Base-by-base conservation (phyloP, 2,329 filamentous ascomycete genomes). In the Aspergillus ustus region DNA sequence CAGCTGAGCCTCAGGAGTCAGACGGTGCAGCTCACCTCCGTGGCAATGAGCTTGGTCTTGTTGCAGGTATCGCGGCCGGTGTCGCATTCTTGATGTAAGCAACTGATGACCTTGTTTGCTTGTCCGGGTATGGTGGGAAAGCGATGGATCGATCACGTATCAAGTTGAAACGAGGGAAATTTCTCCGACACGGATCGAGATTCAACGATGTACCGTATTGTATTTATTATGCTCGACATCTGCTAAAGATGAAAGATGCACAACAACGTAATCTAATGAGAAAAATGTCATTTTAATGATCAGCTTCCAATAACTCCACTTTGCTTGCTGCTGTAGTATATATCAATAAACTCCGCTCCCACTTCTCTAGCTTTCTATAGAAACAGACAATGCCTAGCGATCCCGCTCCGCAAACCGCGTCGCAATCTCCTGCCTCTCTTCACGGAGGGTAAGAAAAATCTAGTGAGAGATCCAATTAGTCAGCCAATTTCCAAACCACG, bases 381-480 rank as follows among this genome's bases (percentile, higher is more conserved):
- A 52, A 52, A 19, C 15, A 28, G 4, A 8, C 46, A 49, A 22
- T 11, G n/a, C 37, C 57, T 62, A 67, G 57, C 59, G 64, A 37
- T 68, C 63, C 31, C 61, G 63, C 52, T 66, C 67, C 31, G 62
- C 66, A 45, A 72, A 66, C 25, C 69, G 67, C 45, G 59, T 31
- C 44, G 64, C 61, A 29, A 68, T 62, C 55, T 76, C 72, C 61
- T 75, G 75, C 34, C 75, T 73, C 61, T 78, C 76, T 50, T 78
- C 72, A 7, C 75, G 74, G 25, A 77, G 70, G 1, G 73, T 76
- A 1, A 73, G 62, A 22, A 74, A 75, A 28, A 72, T 72, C 76
- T 78, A 49, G 20, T 7, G 34, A 52, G 40, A 37, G 19, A 50
- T 25, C 25, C 64, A 67, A 66, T 64, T 37, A 58, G 9, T 31